Conservation (phyloP, 2,329 filamentous ascomycete species). For the Ophiostoma montium region DNA sequence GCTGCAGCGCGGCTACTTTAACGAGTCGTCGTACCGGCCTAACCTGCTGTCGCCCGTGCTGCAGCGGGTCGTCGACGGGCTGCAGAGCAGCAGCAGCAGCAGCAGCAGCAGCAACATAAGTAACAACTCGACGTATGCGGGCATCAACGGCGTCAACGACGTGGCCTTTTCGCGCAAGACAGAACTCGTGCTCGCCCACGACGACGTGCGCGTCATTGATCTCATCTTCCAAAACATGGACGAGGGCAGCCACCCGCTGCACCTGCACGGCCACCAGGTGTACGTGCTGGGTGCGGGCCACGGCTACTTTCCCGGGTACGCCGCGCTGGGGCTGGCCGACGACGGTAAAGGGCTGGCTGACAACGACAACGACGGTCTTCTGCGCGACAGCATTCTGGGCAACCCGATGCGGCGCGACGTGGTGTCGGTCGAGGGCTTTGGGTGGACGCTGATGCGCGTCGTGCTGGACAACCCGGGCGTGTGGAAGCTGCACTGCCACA, state of each 20-base stretch:
- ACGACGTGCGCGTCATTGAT: slow-evolving; percentile 48
- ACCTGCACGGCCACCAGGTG: slow-evolving; percentile 23
- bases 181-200: slow-evolving; percentile 49
- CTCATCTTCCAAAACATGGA: slow-evolving; percentile 37
- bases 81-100: slow-evolving; percentile 19
- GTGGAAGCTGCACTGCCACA: slow-evolving; percentile 27
- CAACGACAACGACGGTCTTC: slow-evolving; percentile 17
- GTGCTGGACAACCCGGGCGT: slow-evolving; percentile 35
- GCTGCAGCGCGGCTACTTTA: slow-evolving; percentile 44
- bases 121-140: slow-evolving; percentile 35
- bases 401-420: slow-evolving; percentile 35
- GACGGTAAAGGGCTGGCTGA: slow-evolving; percentile 22
- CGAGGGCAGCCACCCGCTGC: slow-evolving; percentile 16
- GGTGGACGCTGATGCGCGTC: slow-evolving; percentile 34
- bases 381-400: slow-evolving; percentile 18
- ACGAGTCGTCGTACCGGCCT: slow-evolving; percentile 38
- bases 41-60: slow-evolving; percentile 34
- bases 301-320: slow-evolving; percentile 38
- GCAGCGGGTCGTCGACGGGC: slow-evolving; percentile 33
- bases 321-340: slow-evolving; percentile 19
- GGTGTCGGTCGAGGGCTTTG: slow-evolving; percentile 30
- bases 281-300: slow-evolving; percentile 47
- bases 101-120: too few relatives aligned
- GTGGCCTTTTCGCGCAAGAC: slow-evolving; percentile 27
- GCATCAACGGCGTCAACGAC: slow-evolving; percentile 29